Base-by-base conservation (phyloP, 495 filamentous ascomycete genomes). In the Neurospora tetraspora region DNA sequence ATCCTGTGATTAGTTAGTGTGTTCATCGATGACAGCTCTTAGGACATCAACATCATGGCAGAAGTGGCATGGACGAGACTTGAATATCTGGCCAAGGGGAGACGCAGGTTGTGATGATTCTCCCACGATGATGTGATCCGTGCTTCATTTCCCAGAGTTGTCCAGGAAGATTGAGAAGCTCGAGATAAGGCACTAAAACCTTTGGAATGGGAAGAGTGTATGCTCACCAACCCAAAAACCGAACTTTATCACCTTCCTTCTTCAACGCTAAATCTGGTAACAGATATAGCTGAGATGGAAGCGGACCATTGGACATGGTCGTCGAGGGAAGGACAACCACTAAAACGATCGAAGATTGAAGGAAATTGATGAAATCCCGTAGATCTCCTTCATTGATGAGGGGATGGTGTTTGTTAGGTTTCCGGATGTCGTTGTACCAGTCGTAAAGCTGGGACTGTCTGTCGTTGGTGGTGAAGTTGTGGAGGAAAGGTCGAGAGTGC, bases 161-260 rank as follows among this genome's bases (percentile, higher is more conserved):
- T 61, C 14, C 40, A 74, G 7, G 40, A 16, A 16, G 31, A 14
- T 37, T 20, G 71, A 27, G 20, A 40, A 39, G 37, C 45, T n/a
- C 43, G 10, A 59, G 38, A 8, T 11, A 9, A 9, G 43, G 31
- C 16, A 36, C n/a, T 2, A 69, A 69, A 76, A 78, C 77, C 72
- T 77, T 77, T 75, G 73, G 76, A 76, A 74, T 74, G 70, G 61
- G 73, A 76, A 78, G 70, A 74, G 39, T 53, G 40, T 36, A 70
- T 36, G 80, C 89, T 83, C 86, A 96, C 94, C 95, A 98, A 81
- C 94, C 94, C 34, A 98, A 85, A 81, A 98, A 97, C 70, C 95
- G 90, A 73, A 98, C 89, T 81, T 98, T 98, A 16, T 88, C 84
- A 42, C 91, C 90, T 18, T 84, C 76, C 31, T 85, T 81, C 42